Evolutionary conservation across 176 grass and related monocot genomes (phyloP).

Genomic region (Avena eriantha): DNA sequence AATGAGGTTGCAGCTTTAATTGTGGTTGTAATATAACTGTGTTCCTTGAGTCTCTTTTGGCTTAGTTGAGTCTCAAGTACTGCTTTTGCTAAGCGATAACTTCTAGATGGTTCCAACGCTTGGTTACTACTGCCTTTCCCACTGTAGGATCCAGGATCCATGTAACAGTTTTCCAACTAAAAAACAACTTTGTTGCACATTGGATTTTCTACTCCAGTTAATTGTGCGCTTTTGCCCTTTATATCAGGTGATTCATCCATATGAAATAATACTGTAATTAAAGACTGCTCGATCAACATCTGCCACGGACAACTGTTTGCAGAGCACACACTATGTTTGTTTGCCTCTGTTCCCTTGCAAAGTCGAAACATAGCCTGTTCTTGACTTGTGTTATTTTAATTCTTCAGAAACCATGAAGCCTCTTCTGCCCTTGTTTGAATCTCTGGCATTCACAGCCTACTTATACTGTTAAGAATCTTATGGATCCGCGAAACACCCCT

Average conservation of each 20-base stretch:
- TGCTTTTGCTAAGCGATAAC: background rate
- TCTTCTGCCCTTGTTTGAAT: constrained; percentile 1
- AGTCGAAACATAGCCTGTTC: background rate
- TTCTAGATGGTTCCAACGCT: background rate
- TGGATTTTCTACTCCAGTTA: background rate
- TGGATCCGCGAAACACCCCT: background rate
- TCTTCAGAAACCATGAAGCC: background rate
- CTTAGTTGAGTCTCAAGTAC: constrained; percentile 4
- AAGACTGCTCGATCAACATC: background rate
- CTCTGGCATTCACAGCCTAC: background rate
- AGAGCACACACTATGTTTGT: background rate
- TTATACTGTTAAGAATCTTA: constrained; percentile 15
- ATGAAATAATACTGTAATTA: background rate
- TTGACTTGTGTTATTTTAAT: background rate
- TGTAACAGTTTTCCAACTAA: background rate
- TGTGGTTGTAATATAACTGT: background rate
- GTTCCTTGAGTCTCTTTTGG: background rate
- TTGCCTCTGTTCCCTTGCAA: background rate
- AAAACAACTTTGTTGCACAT: background rate
- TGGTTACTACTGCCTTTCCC: background rate
- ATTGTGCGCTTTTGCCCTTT: background rate
- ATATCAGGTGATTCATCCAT: background rate
- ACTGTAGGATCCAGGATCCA: constrained; percentile 11
- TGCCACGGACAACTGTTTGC: background rate
- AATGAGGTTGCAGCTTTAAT: background rate